phyloP scores from a whole-genome alignment of 192 early-diverging fungal species.

The Ambispora gerdemannii region DNA sequence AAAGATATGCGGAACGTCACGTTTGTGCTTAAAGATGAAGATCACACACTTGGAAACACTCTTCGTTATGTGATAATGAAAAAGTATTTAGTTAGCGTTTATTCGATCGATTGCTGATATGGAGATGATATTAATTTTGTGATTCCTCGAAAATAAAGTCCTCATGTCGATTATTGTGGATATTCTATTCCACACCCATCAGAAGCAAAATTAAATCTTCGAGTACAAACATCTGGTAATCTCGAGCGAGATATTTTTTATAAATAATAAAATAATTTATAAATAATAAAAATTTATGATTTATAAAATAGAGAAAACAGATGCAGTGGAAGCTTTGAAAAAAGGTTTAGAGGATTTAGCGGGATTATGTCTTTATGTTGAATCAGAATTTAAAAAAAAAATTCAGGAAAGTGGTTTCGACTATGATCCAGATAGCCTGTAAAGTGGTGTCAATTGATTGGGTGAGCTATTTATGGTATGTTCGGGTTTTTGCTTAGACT shows the following conservation, averaged over 20 bases:
- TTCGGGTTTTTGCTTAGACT: no score
- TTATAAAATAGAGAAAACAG: slow-evolving; percentile 57
- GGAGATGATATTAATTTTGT: no score
- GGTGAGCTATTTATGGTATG: no score
- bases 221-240: slow-evolving; percentile 86
- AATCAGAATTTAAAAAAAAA: slow-evolving; percentile 50
- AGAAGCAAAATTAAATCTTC: slow-evolving; percentile 83
- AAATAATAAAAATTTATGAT: not conserved
- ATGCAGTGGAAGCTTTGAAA: slow-evolving; percentile 77
- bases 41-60: slow-evolving; percentile 94
- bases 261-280: not conserved
- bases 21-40: slow-evolving; percentile 87
- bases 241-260: slow-evolving; percentile 13
- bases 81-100: slow-evolving; percentile 58
- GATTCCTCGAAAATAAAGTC: slow-evolving; percentile 53
- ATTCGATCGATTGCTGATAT: no score
- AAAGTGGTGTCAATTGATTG: no score
- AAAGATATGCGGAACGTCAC: slow-evolving; percentile 77
- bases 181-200: slow-evolving; percentile 98
- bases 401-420: slow-evolving; percentile 48
- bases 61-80: slow-evolving; percentile 94
- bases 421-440: slow-evolving; percentile 34
- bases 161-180: slow-evolving; percentile 86
- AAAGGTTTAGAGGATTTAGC: slow-evolving; percentile 87
- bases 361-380: slow-evolving; percentile 66